phyloP scores from a whole-genome alignment of 805 yeast species.

The Metschnikowia amazonensis region DNA sequence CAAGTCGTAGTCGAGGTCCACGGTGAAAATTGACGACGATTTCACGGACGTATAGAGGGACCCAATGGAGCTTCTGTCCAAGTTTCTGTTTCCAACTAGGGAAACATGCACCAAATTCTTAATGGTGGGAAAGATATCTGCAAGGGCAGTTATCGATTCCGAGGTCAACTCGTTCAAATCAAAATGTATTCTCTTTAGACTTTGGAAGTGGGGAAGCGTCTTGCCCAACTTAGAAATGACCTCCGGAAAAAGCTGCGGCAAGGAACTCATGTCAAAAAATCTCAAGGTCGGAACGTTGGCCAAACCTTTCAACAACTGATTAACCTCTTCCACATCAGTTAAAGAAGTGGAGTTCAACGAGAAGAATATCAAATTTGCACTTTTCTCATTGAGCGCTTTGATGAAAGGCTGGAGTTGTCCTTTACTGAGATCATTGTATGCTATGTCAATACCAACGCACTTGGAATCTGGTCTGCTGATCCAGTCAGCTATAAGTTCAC shows the following conservation, averaged over 20 bases:
- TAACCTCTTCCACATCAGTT: constrained; percentile 37
- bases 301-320: constrained; percentile 34
- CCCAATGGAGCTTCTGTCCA: constrained; percentile 43
- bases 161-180: constrained; percentile 49
- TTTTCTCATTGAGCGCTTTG: constrained; percentile 34
- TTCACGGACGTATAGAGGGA: constrained; percentile 51
- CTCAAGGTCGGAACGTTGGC: constrained; percentile 38
- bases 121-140: constrained; percentile 46
- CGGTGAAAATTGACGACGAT: constrained; percentile 44
- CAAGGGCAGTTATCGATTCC: constrained; percentile 46
- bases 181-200: constrained; percentile 49
- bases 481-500: constrained; percentile 46
- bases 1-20: constrained; percentile 53
- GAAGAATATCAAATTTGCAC: constrained; percentile 43
- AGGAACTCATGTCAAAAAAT: constrained; percentile 51
- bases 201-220: constrained; percentile 43
- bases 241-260: constrained; percentile 50
- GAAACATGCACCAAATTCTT: constrained; percentile 51
- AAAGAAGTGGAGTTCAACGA: constrained; percentile 51
- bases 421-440: constrained; percentile 47
- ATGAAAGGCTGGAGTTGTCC: constrained; percentile 48
- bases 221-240: constrained; percentile 43
- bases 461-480: constrained; percentile 39
- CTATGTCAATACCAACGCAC: constrained; percentile 55
- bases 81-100: constrained; percentile 47